A percentile compares a stretch with the other conserved stretches of the same genome.
Evolutionary conservation across 2,329 filamentous ascomycete species (phyloP).

Genomic region (Fusarium sambucinum): DNA sequence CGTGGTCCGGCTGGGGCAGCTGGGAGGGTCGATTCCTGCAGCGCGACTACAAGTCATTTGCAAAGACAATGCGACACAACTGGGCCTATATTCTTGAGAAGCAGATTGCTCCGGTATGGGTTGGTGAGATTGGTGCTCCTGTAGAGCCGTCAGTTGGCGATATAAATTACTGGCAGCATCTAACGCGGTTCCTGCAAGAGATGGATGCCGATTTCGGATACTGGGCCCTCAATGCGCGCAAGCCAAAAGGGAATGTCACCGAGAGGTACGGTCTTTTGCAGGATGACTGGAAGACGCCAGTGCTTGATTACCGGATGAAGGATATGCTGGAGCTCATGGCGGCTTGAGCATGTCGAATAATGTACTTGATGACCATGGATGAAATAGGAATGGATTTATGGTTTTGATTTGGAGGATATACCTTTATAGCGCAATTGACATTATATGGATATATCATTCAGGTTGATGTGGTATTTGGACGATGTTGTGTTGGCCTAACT

Average conservation of each 20-base stretch:
- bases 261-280: slow-evolving; percentile 72
- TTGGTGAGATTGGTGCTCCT: slow-evolving; percentile 75
- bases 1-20: slow-evolving; percentile 77
- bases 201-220: slow-evolving; percentile 76
- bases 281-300: slow-evolving; percentile 73
- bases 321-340: slow-evolving; percentile 69
- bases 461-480: background rate
- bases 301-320: slow-evolving; percentile 72
- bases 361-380: slow-evolving; percentile 15
- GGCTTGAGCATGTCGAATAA: slow-evolving; percentile 10
- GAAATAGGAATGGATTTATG: slow-evolving; percentile 12
- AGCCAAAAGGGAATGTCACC: slow-evolving; percentile 66
- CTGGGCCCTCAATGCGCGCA: slow-evolving; percentile 76
- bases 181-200: slow-evolving; percentile 68
- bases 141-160: slow-evolving; percentile 66
- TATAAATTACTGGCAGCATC: slow-evolving; percentile 73
- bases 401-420: slow-evolving; percentile 30
- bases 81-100: slow-evolving; percentile 72
- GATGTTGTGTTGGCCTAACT: background rate
- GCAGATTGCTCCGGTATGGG: slow-evolving; percentile 69
- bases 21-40: slow-evolving; percentile 69
- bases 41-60: slow-evolving; percentile 72
- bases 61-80: slow-evolving; percentile 70
- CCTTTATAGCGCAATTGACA: slow-evolving; percentile 20
- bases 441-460: background rate